Base-by-base conservation (phyloP, 257 asterid species). In the Solanum infundibuliforme region DNA sequence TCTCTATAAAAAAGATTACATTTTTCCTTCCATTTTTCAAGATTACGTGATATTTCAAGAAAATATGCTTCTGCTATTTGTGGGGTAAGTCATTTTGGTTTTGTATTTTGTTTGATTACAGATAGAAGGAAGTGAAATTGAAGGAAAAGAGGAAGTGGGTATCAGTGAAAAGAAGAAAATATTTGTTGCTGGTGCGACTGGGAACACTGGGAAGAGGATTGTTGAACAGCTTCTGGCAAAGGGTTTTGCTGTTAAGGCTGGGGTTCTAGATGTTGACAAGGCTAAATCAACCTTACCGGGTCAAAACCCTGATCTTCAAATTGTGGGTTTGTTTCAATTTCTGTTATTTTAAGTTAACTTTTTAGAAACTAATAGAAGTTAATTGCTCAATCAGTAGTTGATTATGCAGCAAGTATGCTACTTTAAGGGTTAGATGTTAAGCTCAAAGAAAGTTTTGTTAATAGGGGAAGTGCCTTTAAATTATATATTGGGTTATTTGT, bases 181-280 rank as follows among this genome's bases (percentile, higher is more conserved):
- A 25, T 97, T 95, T 87, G 99, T 97, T 34, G 99, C 98, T 6
- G 99, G 99, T 38, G 99, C 99, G 6, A 92, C 97, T 38, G 99
- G 99, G 52, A 95, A 89, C 90, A 97, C 98, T 23, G 99, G 99
- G 10, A 95, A 94, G 93, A 93, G 98, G 92, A 93, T 97, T 13
- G 99, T 95, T 89, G 98, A 94, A 90, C 98, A 95, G 94, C 97
- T 97, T 77, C 88, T 97, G 93, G 94, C 95, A 16, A 97, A 92
- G 89, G 98, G 99, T 1, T 97, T 97, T 93, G 93, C 95, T 83
- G 98, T 97, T 41, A 94, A 93, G 89, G 98, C 99, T 74, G 99
- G 98, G 3, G 99, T 95, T 20, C 94, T 98, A 34, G 98, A 96
- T 86, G 76, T 94, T 18, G 96, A 95, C 60, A 97, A 95, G 91